Conservation (phyloP, 192 early-diverging fungal genomes). For the Dissophora globulifera region DNA sequence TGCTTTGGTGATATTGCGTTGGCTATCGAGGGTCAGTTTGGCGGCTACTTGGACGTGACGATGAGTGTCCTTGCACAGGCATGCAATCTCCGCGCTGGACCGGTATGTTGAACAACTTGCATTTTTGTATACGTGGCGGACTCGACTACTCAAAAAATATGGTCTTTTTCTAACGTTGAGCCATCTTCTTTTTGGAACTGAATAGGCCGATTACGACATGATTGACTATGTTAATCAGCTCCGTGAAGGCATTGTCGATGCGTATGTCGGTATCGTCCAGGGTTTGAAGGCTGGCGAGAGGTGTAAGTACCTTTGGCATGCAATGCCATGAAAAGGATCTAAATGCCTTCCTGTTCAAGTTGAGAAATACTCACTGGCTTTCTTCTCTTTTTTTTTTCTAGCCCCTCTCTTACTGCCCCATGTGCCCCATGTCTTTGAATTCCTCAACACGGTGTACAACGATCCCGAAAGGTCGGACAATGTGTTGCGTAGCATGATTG, state of each 20-base stretch:
- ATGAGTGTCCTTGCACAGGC: slow-evolving; percentile 93
- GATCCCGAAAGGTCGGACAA: slow-evolving; percentile 73
- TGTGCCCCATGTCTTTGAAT: slow-evolving; percentile 79
- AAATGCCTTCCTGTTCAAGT: no score
- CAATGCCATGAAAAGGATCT: no score
- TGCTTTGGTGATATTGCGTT: slow-evolving; percentile 99
- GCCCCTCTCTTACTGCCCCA: slow-evolving; percentile 71
- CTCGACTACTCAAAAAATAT: no score
- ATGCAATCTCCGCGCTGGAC: slow-evolving; percentile 69
- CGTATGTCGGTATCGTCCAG: slow-evolving; percentile 96
- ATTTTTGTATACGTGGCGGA: no score
- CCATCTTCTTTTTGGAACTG: slow-evolving; percentile 1
- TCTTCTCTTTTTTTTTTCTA: slow-evolving; percentile 42
- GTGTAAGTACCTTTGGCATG: no score
- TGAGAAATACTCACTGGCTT: no score
- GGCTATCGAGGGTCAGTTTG: slow-evolving; percentile 90
- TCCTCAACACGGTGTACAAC: slow-evolving; percentile 74
- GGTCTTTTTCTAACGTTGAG: no score
- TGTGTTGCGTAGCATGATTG: slow-evolving; percentile 81
- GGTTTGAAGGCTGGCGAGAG: slow-evolving; percentile 85
- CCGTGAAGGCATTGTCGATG: slow-evolving; percentile 91
- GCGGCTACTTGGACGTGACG: slow-evolving; percentile 79
- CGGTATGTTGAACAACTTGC: slow-evolving; percentile 28
- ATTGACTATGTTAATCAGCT: slow-evolving; percentile 89
- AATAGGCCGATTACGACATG: slow-evolving; percentile 74